These are phyloP conservation scores for Vitellaria paradoxa DNA, from an alignment of 179 eudicot species.

Conservation along the genomic window DNA sequence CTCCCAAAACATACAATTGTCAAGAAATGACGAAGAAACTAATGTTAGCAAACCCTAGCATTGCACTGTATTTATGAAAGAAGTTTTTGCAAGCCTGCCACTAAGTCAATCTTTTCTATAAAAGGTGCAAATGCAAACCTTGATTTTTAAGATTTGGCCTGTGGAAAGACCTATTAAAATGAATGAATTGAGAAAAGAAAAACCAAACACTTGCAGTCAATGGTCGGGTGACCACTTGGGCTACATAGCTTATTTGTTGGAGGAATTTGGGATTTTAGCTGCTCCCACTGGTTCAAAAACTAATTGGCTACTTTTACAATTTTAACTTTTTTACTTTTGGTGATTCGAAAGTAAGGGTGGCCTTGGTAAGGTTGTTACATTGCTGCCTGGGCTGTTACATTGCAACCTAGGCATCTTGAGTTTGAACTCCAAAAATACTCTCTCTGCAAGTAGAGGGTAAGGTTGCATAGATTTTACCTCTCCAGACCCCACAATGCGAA, in stretches of 20 bases:
- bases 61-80: background rate
- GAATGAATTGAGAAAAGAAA: background rate
- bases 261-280: background rate
- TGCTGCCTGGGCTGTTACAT: too few species aligned
- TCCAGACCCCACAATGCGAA: too few species aligned
- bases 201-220: background rate
- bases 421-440: too few species aligned
- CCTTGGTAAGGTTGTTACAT: too few species aligned
- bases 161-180: background rate
- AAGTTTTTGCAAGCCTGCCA: background rate
- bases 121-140: background rate
- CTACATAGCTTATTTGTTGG: background rate
- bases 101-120: background rate
- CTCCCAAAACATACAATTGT: background rate
- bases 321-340: background rate
- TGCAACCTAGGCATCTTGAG: too few species aligned
- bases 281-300: background rate
- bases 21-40: background rate
- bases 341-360: background rate
- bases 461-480: too few species aligned
- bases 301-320: background rate
- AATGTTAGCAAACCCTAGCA: background rate
- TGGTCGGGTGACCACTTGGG: background rate
- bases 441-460: too few species aligned
- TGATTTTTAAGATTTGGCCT: background rate